A percentile compares a stretch with the other conserved stretches of the same genome.
phyloP scores from a whole-genome alignment of 2,329 filamentous ascomycete species.

The Fusarium palustre region DNA sequence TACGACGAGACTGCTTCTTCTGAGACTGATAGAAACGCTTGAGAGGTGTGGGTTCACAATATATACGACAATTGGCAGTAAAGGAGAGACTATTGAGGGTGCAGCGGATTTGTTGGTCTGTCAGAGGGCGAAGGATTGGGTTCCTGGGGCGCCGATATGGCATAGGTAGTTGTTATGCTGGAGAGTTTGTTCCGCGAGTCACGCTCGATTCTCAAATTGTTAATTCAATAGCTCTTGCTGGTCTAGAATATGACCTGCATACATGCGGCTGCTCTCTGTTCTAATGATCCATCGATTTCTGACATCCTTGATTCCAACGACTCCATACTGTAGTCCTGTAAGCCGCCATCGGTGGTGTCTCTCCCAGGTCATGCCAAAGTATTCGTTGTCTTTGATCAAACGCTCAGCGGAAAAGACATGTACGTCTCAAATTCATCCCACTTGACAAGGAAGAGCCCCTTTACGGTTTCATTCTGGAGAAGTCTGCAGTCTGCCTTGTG shows the following conservation, averaged over 20 bases:
- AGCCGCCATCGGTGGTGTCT: not conserved
- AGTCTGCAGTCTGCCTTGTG: conserved; percentile 34
- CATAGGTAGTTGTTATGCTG: conserved; percentile 11
- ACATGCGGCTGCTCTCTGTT: not conserved
- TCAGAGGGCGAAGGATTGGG: conserved; percentile 25
- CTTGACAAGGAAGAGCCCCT: conserved; percentile 16
- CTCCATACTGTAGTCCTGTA: not conserved
- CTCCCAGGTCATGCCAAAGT: not conserved
- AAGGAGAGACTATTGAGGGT: conserved; percentile 1
- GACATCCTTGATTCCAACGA: not conserved
- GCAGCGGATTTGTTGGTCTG: conserved; percentile 25
- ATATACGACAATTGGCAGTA: conserved; percentile 13
- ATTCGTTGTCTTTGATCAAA: not conserved
- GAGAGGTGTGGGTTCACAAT: conserved; percentile 16
- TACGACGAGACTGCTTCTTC: not conserved
- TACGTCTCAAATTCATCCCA: conserved; percentile 2
- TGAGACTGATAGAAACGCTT: conserved; percentile 6
- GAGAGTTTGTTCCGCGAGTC: too few relatives aligned
- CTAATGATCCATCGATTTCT: not conserved
- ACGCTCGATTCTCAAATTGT: not conserved
- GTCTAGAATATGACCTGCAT: not conserved
- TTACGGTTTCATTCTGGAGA: conserved; percentile 13
- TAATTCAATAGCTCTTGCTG: not conserved
- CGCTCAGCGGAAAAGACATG: not conserved
- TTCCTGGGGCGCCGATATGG: conserved; percentile 28